Evolutionary conservation across 2,329 filamentous ascomycete species (phyloP), one percentile per base, ranked within the genome.

Genomic region (Talaromyces sp.): DNA sequence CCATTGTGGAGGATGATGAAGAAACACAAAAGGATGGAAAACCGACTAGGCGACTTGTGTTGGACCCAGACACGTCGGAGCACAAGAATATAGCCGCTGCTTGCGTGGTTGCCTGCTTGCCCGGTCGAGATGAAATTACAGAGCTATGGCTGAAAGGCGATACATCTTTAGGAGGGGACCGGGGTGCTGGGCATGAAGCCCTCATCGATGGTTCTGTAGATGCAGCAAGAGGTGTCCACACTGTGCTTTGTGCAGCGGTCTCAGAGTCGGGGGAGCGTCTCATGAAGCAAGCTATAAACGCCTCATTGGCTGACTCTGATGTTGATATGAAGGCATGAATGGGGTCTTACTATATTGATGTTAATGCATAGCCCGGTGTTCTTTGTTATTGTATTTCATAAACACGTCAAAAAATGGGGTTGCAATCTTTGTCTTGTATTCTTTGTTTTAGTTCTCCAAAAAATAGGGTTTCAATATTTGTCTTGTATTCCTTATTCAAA

Each of bases 131-230:
- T 67, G 95, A 99, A 75, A 86, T 98, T 56, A 97, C 93, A 9
- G 93, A 96, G 71, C 76, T 98, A 19, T 99, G 95, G 95, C 85
- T 96, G 70, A 97, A 93, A 77, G 93, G 95, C 19, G 82, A 87
- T 70, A 75, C 80, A 56, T 75, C 76, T 3, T 71, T 66, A 29
- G 56, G 63, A 38, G 59, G 75, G 72, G 65, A 79, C 76, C 55
- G 69, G 68, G 58, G 74, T 71, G 58, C 77, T 5, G 68, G 68
- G 6, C 71, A 77, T 67, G 84, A 87, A 61, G 73, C 79, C 19
- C 73, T 89, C 56, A 78, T 88, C 32, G 85, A 89, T 67, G 82
- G 81, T 62, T 86, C 87, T 56, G 84, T 88, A 31, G 82, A 84
- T 69, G 85, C 86, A 35, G 86, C 87, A 50, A 73, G 81, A 19